A percentile compares a stretch with the other conserved stretches of the same genome.
These are phyloP conservation scores for Puccinia triticina DNA, from an alignment of 1,284 basidiomycete genomes.

Conservation along the genomic window DNA sequence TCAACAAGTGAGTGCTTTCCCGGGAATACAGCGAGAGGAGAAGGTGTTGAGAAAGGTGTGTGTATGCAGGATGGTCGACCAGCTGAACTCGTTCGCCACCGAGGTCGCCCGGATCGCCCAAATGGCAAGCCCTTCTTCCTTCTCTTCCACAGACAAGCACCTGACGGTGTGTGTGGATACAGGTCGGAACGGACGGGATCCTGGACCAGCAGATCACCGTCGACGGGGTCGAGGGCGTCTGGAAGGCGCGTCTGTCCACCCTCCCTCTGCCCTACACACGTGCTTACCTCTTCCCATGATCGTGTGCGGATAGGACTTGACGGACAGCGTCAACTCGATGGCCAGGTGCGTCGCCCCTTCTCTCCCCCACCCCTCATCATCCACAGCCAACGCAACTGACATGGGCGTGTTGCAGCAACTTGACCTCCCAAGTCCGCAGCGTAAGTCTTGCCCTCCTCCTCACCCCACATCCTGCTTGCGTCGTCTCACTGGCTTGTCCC, in stretches of 20 bases:
- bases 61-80: slow-evolving; percentile 59
- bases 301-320: slow-evolving; percentile 56
- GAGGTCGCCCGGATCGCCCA: slow-evolving; percentile 59
- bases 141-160: no score
- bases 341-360: slow-evolving; percentile 53
- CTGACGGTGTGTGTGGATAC: no score
- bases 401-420: slow-evolving; percentile 60
- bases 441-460: slow-evolving; percentile 52
- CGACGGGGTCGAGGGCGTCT: slow-evolving; percentile 60
- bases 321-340: slow-evolving; percentile 61
- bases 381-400: slow-evolving; percentile 50
- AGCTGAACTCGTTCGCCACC: slow-evolving; percentile 60
- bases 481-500: not conserved
- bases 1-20: slow-evolving; percentile 30
- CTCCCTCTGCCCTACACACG: not conserved
- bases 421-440: slow-evolving; percentile 61
- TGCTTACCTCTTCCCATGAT: no score
- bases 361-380: not conserved
- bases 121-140: slow-evolving; percentile 50
- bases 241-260: slow-evolving; percentile 56
- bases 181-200: slow-evolving; percentile 60
- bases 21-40: no score
- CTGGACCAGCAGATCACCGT: slow-evolving; percentile 61
- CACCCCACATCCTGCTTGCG: not conserved
- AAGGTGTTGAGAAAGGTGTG: no score